These are phyloP conservation scores for Rhodotorula sp. DNA, from an alignment of 1,284 basidiomycete genomes.

Conservation along the genomic window DNA sequence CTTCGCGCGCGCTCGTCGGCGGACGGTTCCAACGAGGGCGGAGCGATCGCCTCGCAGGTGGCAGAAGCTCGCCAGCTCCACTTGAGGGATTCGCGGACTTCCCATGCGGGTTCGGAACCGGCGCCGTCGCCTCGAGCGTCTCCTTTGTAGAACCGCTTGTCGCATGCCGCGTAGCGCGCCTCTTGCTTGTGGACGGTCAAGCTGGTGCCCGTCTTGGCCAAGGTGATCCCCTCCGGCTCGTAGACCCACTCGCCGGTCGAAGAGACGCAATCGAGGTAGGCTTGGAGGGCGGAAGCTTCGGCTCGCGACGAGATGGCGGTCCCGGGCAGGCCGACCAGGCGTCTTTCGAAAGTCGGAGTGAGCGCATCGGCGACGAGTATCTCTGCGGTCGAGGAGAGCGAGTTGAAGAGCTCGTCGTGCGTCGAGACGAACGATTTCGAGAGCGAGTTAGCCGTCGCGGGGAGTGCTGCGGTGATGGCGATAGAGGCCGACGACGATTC, in stretches of 20 bases:
- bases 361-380: neutral
- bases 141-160: conserved; percentile 45
- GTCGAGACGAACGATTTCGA: neutral
- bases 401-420: conserved; percentile 4
- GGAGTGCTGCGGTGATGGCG: neutral
- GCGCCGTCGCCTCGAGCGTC: neutral
- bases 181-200: conserved; percentile 46
- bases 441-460: conserved; percentile 6
- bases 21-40: neutral
- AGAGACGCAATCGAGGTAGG: conserved; percentile 44
- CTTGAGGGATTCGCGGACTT: conserved; percentile 44
- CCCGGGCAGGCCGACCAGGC: conserved; percentile 41
- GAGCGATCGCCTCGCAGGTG: conserved; percentile 18
- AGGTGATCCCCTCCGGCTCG: conserved; percentile 27
- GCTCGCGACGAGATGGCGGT: conserved; percentile 33
- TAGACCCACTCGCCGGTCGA: conserved; percentile 43
- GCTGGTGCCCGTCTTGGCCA: conserved; percentile 13
- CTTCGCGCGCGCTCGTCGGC: neutral
- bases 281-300: conserved; percentile 40
- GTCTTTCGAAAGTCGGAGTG: neutral
- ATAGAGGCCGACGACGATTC: neutral
- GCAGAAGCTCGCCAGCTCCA: conserved; percentile 43
- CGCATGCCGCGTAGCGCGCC: conserved; percentile 42
- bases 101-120: conserved; percentile 29
- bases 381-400: conserved; percentile 1